Evolutionary conservation across 306 rosid genomes (phyloP).

Genomic region (Alnus glutinosa): DNA sequence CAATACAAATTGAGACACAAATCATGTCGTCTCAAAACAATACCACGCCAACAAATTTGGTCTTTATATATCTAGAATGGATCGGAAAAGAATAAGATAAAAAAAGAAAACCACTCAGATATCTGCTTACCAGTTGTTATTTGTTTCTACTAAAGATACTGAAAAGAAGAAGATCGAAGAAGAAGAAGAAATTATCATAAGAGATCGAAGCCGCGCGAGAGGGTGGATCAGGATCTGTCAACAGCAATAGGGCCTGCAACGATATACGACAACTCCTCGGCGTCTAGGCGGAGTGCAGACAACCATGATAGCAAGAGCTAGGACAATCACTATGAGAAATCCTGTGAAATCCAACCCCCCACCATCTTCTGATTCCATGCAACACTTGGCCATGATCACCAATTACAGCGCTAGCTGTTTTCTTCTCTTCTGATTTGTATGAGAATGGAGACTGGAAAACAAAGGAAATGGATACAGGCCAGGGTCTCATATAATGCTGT

Average conservation of each 20-base stretch:
- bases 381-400: conserved; percentile 24
- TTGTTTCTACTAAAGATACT: background rate
- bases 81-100: background rate
- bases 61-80: no score
- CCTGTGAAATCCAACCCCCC: conserved; percentile 15
- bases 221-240: background rate
- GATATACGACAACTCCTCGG: conserved; percentile 1
- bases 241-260: conserved; percentile 10
- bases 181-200: background rate
- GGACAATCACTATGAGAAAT: conserved; percentile 26
- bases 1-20: background rate
- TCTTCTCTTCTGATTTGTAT: background rate
- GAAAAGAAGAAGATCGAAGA: background rate
- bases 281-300: conserved; percentile 24
- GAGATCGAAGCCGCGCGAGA: no score
- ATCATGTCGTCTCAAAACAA: no score
- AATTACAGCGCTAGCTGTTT: background rate
- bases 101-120: no score
- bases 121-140: background rate
- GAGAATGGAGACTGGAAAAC: background rate
- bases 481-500: background rate
- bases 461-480: background rate
- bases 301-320: conserved; percentile 25
- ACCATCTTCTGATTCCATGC: conserved; percentile 20
- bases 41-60: no score